Conservation (phyloP, 2,329 filamentous ascomycete genomes). For the Alternaria sp. region DNA sequence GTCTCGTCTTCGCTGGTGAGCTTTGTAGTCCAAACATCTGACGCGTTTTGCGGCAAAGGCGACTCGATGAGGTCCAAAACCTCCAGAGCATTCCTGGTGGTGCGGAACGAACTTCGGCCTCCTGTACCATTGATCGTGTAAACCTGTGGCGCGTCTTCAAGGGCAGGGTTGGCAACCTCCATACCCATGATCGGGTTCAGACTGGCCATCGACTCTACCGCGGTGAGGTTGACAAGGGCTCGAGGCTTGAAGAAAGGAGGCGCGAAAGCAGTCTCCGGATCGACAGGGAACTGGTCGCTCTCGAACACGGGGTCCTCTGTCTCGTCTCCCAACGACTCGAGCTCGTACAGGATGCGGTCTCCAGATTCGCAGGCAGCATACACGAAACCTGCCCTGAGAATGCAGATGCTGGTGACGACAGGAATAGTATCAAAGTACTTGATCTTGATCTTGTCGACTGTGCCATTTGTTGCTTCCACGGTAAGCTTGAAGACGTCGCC, state of each 20-base stretch:
- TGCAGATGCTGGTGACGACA: constrained; percentile 83
- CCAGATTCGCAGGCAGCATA: constrained; percentile 92
- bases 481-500: constrained; percentile 98
- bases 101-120: constrained; percentile 87
- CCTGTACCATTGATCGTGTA: constrained; percentile 91
- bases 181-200: constrained; percentile 92
- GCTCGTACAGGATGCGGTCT: constrained; percentile 94
- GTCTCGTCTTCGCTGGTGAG: constrained; percentile 80
- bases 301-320: constrained; percentile 86
- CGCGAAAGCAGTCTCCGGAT: constrained; percentile 73
- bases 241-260: constrained; percentile 87
- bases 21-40: constrained; percentile 95
- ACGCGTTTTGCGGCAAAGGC: constrained; percentile 84
- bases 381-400: constrained; percentile 93
- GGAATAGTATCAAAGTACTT: constrained; percentile 99
- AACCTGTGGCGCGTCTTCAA: constrained; percentile 95
- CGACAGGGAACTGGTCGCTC: constrained; percentile 81
- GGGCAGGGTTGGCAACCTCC: constrained; percentile 87
- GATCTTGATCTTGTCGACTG: constrained; percentile 80
- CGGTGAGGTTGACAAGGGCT: constrained; percentile 77
- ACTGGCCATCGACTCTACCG: constrained; percentile 84
- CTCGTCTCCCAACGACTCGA: constrained; percentile 95
- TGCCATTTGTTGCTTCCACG: constrained; percentile 76
- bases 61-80: constrained; percentile 97
- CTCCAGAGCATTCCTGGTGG: constrained; percentile 88